Percentiles rank a stretch among this genome's conserved stretches.
These are phyloP conservation scores for Samsoniella hepiali DNA, from an alignment of 2,329 filamentous ascomycete species.

Conservation along the genomic window DNA sequence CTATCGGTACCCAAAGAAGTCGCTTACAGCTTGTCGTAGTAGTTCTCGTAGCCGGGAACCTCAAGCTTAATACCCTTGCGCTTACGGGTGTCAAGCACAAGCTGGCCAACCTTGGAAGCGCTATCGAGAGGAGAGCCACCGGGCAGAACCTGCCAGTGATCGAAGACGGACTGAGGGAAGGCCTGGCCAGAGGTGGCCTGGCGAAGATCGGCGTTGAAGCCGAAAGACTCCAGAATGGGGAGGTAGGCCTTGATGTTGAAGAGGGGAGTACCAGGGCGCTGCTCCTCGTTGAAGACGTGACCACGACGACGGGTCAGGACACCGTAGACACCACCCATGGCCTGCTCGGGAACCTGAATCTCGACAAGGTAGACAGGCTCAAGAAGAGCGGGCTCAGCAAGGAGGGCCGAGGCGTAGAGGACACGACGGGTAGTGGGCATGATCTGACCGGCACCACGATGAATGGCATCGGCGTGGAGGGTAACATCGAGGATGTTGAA, in stretches of 20 bases:
- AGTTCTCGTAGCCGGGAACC: slow-evolving; percentile 92
- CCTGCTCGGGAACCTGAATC: slow-evolving; percentile 96
- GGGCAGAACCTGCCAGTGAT: slow-evolving; percentile 96
- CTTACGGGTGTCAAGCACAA: slow-evolving; percentile 91
- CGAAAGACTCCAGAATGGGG: slow-evolving; percentile 95
- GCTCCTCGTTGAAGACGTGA: slow-evolving; percentile 98
- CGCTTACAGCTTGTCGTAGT: slow-evolving; percentile 98
- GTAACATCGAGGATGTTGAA: slow-evolving; percentile 99
- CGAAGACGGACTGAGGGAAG: slow-evolving; percentile 98
- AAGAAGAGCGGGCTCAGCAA: slow-evolving; percentile 85
- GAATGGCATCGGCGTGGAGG: slow-evolving; percentile 98
- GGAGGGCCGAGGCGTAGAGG: slow-evolving; percentile 85
- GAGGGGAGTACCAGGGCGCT: slow-evolving; percentile 96
- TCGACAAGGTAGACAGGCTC: slow-evolving; percentile 99
- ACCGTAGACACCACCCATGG: slow-evolving; percentile 99
- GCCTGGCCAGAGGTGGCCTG: slow-evolving; percentile 92
- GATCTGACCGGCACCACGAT: slow-evolving; percentile 98
- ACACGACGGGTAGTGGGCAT: slow-evolving; percentile 98
- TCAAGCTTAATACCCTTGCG: slow-evolving; percentile 99
- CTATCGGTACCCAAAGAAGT: slow-evolving; percentile 42
- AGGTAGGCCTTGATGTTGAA: slow-evolving; percentile 99
- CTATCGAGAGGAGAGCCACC: slow-evolving; percentile 88
- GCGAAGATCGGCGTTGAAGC: slow-evolving; percentile 97
- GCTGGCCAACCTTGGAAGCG: slow-evolving; percentile 75
- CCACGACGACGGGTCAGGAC: slow-evolving; percentile 96